phyloP scores from a whole-genome alignment of 2,329 filamentous ascomycete species.

The Trichophyton verrucosum region DNA sequence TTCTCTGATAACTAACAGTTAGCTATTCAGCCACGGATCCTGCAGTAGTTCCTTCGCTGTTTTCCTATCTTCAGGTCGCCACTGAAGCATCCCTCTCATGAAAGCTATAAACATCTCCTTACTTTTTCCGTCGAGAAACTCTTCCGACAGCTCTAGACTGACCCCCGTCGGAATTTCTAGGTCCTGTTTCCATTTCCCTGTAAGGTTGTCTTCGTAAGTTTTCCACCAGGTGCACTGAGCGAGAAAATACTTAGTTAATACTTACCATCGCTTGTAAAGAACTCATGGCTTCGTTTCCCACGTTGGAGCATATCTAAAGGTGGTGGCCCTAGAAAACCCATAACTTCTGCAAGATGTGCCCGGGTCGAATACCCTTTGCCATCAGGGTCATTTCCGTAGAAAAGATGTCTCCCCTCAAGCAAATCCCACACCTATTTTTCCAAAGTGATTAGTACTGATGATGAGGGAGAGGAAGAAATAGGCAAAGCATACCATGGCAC shows the following conservation, averaged over 20 bases:
- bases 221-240: background rate
- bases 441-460: conserved; percentile 1
- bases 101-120: conserved; percentile 24
- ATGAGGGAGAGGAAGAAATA: background rate
- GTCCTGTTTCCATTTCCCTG: conserved; percentile 17
- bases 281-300: conserved; percentile 27
- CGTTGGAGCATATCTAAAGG: conserved; percentile 25
- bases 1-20: background rate
- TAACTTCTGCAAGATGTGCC: conserved; percentile 36
- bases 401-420: conserved; percentile 36
- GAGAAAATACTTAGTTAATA: conserved; percentile 1
- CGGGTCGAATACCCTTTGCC: conserved; percentile 26
- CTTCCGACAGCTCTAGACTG: conserved; percentile 15
- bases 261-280: conserved; percentile 31
- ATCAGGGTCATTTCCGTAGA: conserved; percentile 30
- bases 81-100: conserved; percentile 24
- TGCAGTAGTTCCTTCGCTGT: conserved; percentile 26
- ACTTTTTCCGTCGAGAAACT: conserved; percentile 20
- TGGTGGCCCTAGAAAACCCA: conserved; percentile 33
- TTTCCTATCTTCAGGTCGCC: conserved; percentile 25
- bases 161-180: conserved; percentile 10
- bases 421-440: conserved; percentile 33
- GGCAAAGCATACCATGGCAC: conserved; percentile 33
- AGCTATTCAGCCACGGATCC: conserved; percentile 19
- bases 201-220: background rate